These are phyloP conservation scores for Stephania japonica DNA, from an alignment of 164 flowering plant genomes.

Conservation along the genomic window DNA sequence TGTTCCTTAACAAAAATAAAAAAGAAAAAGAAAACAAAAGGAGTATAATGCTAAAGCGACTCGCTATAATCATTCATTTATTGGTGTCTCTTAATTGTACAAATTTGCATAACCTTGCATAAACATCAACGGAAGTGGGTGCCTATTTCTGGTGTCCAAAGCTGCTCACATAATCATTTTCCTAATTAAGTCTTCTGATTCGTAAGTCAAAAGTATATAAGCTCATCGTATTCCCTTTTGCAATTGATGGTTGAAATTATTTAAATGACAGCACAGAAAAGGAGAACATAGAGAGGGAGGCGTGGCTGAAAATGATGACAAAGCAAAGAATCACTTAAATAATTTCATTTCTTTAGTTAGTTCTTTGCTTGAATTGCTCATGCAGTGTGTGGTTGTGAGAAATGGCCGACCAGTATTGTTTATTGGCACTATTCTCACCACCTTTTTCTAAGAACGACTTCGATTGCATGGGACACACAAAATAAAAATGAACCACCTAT, in stretches of 20 bases:
- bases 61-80: no score
- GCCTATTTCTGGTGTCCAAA: no score
- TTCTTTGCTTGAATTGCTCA: background rate
- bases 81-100: no score
- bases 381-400: background rate
- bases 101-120: no score
- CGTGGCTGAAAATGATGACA: background rate
- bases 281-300: background rate
- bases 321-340: background rate
- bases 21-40: no score
- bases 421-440: background rate
- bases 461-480: background rate
- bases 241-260: background rate
- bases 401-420: background rate
- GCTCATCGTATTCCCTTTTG: no score
- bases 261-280: background rate
- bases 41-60: no score
- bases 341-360: background rate
- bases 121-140: no score
- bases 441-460: background rate
- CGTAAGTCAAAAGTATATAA: no score
- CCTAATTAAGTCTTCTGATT: no score
- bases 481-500: background rate
- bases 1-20: no score
- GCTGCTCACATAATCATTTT: no score